Evolutionary conservation across 768 basidiomycete species (phyloP).

Genomic region (Boletus rubescentipes): DNA sequence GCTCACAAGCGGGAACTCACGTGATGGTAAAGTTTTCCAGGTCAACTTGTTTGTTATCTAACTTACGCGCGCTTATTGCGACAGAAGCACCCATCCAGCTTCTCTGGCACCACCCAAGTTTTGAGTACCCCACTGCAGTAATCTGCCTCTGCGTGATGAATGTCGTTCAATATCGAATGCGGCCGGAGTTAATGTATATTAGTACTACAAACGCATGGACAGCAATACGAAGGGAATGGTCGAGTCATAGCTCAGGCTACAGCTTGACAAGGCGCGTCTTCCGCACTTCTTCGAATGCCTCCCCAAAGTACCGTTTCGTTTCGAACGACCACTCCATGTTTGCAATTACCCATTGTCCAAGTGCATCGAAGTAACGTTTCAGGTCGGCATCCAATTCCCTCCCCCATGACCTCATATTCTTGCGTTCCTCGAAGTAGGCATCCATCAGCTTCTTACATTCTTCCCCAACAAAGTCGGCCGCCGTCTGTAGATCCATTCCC

Average conservation of each 20-base stretch:
- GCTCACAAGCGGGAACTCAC: constrained; percentile 7
- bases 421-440: constrained; percentile 46
- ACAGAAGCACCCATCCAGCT: neutral
- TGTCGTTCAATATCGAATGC: constrained; percentile 7
- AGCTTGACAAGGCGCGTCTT: constrained; percentile 39
- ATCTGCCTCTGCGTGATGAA: constrained; percentile 8
- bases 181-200: constrained; percentile 10
- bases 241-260: neutral
- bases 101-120: neutral
- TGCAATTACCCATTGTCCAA: constrained; percentile 61
- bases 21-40: constrained; percentile 12
- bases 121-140: constrained; percentile 13
- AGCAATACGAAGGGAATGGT: constrained; percentile 1
- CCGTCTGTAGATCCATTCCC: constrained; percentile 53
- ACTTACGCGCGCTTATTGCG: constrained; percentile 3
- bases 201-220: constrained; percentile 9
- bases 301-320: constrained; percentile 66
- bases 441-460: constrained; percentile 52
- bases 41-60: neutral
- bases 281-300: constrained; percentile 51
- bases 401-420: constrained; percentile 49
- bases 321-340: constrained; percentile 73
- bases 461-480: constrained; percentile 54
- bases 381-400: constrained; percentile 49
- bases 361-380: constrained; percentile 50